A percentile compares a stretch with the other conserved stretches of the same genome.
Evolutionary conservation across 441 rosid genomes (phyloP).

Genomic region (Codiaeum variegatum): DNA sequence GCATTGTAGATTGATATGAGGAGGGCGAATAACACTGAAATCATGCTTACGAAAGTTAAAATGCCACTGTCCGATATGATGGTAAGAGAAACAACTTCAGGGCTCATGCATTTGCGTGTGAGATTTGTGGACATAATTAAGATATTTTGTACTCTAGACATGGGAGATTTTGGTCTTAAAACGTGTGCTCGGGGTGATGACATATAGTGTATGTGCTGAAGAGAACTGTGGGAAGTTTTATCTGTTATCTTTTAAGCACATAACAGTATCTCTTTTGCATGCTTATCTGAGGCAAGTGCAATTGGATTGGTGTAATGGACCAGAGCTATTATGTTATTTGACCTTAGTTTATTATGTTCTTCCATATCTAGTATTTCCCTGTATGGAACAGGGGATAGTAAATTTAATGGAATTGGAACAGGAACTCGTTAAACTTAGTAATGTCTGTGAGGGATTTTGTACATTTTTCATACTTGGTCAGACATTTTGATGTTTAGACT

Average conservation of each 20-base stretch:
- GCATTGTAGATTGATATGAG: conserved; percentile 76
- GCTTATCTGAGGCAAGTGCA: not conserved
- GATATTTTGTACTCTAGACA: conserved; percentile 7
- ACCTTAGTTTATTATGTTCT: not conserved
- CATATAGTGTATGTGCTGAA: conserved; percentile 5
- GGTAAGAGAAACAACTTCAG: conserved; percentile 49
- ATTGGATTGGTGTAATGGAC: conserved; percentile 5
- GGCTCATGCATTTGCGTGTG: conserved; percentile 10
- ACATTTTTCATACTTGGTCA: not conserved
- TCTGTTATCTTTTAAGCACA: not conserved
- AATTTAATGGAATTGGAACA: not conserved
- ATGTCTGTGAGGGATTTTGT: not conserved
- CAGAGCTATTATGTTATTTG: not conserved
- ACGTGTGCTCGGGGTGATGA: not conserved
- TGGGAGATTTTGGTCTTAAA: conserved; percentile 5
- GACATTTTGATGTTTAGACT: not conserved
- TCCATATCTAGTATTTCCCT: not conserved
- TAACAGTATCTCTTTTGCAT: not conserved
- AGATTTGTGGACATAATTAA: conserved; percentile 2
- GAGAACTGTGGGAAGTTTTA: not conserved
- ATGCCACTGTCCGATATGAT: conserved; percentile 98
- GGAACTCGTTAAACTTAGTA: not conserved
- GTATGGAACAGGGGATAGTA: not conserved
- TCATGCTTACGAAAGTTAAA: conserved; percentile 99
- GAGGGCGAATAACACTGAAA: conserved; percentile 98